A percentile compares a stretch with the other conserved stretches of the same genome.
Evolutionary conservation across 768 basidiomycete genomes (phyloP).

Genomic region (Piloderma croceum): DNA sequence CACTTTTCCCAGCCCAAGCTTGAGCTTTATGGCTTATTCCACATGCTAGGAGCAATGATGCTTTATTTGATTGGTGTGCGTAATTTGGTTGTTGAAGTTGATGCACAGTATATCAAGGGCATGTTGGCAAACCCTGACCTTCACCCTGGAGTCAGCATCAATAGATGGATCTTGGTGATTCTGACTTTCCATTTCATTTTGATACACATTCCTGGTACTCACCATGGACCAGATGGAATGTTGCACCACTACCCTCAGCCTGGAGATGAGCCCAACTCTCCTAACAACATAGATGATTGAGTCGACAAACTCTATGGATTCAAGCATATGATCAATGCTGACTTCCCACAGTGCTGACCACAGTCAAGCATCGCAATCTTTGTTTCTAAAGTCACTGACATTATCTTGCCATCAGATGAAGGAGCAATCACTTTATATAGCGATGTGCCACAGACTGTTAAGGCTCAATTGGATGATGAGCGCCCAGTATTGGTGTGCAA

Average conservation of each 20-base stretch:
- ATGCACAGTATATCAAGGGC: slow-evolving; percentile 34
- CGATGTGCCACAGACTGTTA: no score
- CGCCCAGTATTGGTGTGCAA: no score
- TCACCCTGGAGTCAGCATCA: slow-evolving; percentile 29
- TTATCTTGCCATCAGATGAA: no score
- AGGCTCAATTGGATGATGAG: no score
- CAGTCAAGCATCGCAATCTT: no score
- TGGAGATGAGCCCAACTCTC: slow-evolving; percentile 8
- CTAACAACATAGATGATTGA: slow-evolving; percentile 21
- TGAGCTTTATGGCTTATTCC: no score
- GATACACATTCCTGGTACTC: slow-evolving; percentile 21
- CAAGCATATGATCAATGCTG: slow-evolving; percentile 25
- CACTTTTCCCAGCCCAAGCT: no score
- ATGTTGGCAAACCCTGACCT: no score
- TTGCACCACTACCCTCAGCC: slow-evolving; percentile 16
- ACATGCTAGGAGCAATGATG: slow-evolving; percentile 25
- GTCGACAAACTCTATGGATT: slow-evolving; percentile 16
- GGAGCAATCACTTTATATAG: no score
- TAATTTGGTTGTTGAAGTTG: slow-evolving; percentile 32
- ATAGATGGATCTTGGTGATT: slow-evolving; percentile 24
- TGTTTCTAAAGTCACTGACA: no score
- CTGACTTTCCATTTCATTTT: slow-evolving; percentile 27
- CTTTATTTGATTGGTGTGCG: slow-evolving; percentile 24
- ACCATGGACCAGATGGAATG: slow-evolving; percentile 26
- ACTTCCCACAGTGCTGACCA: no score